A percentile compares a stretch with the other conserved stretches of the same genome.
Evolutionary conservation across 768 basidiomycete species (phyloP).

Genomic region (Pleurotus tuber-regium): DNA sequence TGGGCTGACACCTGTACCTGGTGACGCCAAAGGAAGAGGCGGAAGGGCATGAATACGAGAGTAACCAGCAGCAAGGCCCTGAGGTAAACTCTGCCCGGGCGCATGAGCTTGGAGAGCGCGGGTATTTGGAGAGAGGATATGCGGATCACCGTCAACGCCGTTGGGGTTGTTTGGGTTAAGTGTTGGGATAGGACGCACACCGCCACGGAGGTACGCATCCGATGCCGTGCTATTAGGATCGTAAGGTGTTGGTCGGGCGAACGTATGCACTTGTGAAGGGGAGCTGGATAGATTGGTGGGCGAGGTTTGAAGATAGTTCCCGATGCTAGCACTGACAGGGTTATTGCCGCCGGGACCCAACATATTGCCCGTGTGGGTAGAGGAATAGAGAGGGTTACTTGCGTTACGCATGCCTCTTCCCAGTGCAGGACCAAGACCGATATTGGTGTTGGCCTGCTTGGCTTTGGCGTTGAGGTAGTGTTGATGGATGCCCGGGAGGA

Average conservation of each 20-base stretch:
- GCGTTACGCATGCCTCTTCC: slow-evolving; percentile 31
- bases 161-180: slow-evolving; percentile 5
- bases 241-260: slow-evolving; percentile 39
- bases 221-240: slow-evolving; percentile 43
- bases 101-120: slow-evolving; percentile 86
- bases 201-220: too few relatives aligned
- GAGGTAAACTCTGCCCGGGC: slow-evolving; percentile 88
- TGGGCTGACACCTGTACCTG: slow-evolving; percentile 22
- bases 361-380: slow-evolving; percentile 4
- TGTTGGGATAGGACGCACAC: slow-evolving; percentile 15
- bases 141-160: slow-evolving; percentile 15
- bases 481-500: slow-evolving; percentile 69
- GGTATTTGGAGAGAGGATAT: slow-evolving; percentile 57
- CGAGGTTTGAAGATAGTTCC: slow-evolving; percentile 28
- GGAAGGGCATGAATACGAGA: slow-evolving; percentile 82
- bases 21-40: slow-evolving; percentile 36
- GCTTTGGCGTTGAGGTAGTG: slow-evolving; percentile 57
- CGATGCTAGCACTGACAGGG: slow-evolving; percentile 21
- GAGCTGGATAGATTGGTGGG: slow-evolving; percentile 25
- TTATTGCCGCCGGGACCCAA: not conserved
- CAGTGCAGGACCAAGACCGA: not conserved
- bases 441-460: slow-evolving; percentile 8
- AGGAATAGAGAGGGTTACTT: slow-evolving; percentile 28
- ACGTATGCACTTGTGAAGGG: slow-evolving; percentile 36
- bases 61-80: slow-evolving; percentile 89